Conservation (phyloP, 2,329 filamentous ascomycete genomes). For the Capronia epimyces region DNA sequence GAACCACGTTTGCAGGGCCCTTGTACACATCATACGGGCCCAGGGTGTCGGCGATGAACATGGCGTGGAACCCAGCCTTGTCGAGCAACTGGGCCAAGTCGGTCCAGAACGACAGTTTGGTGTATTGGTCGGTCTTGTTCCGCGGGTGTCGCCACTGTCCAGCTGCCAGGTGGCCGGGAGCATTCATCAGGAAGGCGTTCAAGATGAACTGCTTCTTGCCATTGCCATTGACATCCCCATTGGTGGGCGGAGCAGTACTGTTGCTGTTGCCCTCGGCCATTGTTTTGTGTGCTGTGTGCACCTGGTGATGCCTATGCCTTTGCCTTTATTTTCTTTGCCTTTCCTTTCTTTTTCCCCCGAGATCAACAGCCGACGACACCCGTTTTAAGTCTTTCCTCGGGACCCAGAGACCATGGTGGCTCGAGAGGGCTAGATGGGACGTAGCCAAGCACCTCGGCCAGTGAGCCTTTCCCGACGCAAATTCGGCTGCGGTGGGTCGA, state of each 20-base stretch:
- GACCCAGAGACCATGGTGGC: too few relatives aligned
- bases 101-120: constrained; percentile 26
- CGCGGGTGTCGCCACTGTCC: not conserved
- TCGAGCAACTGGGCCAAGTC: constrained; percentile 45
- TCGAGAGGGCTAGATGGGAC: too few relatives aligned
- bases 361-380: too few relatives aligned
- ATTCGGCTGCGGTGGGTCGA: not conserved
- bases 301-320: too few relatives aligned
- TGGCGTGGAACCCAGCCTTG: constrained; percentile 45
- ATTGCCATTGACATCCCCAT: not conserved
- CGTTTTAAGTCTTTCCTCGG: too few relatives aligned
- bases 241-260: not conserved
- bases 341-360: too few relatives aligned
- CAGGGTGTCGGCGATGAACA: constrained; percentile 53
- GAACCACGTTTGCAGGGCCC: constrained; percentile 37
- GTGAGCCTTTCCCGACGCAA: not conserved
- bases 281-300: not conserved
- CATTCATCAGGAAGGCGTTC: not conserved
- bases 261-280: not conserved
- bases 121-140: constrained; percentile 1
- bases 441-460: not conserved
- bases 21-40: constrained; percentile 39
- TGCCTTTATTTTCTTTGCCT: too few relatives aligned
- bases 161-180: not conserved
- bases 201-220: not conserved